Conservation (phyloP, 106 monocot species). For the Dioscorea zingiberensis region DNA sequence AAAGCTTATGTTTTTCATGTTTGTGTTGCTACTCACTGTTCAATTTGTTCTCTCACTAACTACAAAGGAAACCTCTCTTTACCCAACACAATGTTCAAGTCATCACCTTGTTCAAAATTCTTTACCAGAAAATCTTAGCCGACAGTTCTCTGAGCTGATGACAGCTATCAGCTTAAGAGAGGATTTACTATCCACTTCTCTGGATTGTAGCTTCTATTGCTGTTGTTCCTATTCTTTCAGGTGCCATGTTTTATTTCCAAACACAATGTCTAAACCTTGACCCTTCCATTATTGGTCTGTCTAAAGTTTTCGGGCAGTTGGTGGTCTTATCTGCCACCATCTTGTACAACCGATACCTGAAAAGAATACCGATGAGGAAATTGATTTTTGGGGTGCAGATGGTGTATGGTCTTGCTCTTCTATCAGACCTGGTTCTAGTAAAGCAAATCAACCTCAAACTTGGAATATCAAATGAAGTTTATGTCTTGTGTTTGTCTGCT, state of each 20-base stretch:
- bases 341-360: constrained; percentile 49
- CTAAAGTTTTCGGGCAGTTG: constrained; percentile 76
- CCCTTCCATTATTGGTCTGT: constrained; percentile 66
- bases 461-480: constrained; percentile 68
- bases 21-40: constrained; percentile 45
- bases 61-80: constrained; percentile 36
- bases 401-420: constrained; percentile 54
- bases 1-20: constrained; percentile 52
- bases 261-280: constrained; percentile 64
- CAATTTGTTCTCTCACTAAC: constrained; percentile 63
- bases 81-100: constrained; percentile 1
- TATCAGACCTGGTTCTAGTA: constrained; percentile 62
- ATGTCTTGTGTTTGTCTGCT: constrained; percentile 66
- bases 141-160: constrained; percentile 47
- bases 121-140: constrained; percentile 37
- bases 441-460: constrained; percentile 68
- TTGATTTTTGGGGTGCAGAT: constrained; percentile 58
- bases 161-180: constrained; percentile 36
- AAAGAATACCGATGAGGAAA: constrained; percentile 42
- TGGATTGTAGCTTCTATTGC: constrained; percentile 72
- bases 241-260: constrained; percentile 79
- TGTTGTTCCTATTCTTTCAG: constrained; percentile 71
- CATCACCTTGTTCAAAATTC: constrained; percentile 17
- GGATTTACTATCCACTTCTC: constrained; percentile 44
- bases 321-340: constrained; percentile 53